phyloP scores from a whole-genome alignment of 176 grass and related monocot species.

The Pontederia paniculata region DNA sequence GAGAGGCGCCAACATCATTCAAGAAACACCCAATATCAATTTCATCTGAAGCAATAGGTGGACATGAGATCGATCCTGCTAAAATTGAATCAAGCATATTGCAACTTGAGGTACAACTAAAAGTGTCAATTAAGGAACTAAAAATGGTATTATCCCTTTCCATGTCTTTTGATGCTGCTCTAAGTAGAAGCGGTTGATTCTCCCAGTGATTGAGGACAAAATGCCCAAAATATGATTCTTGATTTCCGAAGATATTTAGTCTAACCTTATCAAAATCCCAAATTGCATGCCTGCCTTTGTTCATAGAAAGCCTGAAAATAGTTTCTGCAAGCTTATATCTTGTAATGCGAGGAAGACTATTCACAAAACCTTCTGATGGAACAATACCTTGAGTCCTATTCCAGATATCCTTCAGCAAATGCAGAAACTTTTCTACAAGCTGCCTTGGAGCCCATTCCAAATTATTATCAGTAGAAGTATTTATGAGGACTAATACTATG shows the following conservation, averaged over 20 bases:
- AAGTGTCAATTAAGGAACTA: slow-evolving; percentile 22
- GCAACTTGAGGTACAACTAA: slow-evolving; percentile 33
- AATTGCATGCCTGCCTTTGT: slow-evolving; percentile 11
- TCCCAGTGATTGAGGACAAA: slow-evolving; percentile 70
- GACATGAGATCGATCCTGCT: slow-evolving; percentile 46
- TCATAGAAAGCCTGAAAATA: slow-evolving; percentile 78
- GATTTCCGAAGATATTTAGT: slow-evolving; percentile 37
- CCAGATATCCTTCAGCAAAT: slow-evolving; percentile 42
- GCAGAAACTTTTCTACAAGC: slow-evolving; percentile 22
- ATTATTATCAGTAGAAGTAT: slow-evolving; percentile 26
- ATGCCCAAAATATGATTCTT: slow-evolving; percentile 23
- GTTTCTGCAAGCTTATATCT: slow-evolving; percentile 41
- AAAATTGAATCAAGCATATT: slow-evolving; percentile 42
- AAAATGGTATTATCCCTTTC: slow-evolving; percentile 30
- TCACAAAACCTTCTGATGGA: background rate
- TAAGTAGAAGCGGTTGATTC: slow-evolving; percentile 36
- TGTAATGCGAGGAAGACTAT: slow-evolving; percentile 23
- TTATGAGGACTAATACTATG: slow-evolving; percentile 34
- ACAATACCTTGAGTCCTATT: slow-evolving; percentile 8
- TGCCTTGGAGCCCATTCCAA: slow-evolving; percentile 20
- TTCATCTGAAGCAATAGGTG: slow-evolving; percentile 68
- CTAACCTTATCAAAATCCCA: slow-evolving; percentile 24
- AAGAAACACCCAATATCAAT: slow-evolving; percentile 52
- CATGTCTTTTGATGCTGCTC: slow-evolving; percentile 18
- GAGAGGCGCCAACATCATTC: slow-evolving; percentile 29